phyloP scores from a whole-genome alignment of 805 yeast genomes.

The Starmera amethionina region DNA sequence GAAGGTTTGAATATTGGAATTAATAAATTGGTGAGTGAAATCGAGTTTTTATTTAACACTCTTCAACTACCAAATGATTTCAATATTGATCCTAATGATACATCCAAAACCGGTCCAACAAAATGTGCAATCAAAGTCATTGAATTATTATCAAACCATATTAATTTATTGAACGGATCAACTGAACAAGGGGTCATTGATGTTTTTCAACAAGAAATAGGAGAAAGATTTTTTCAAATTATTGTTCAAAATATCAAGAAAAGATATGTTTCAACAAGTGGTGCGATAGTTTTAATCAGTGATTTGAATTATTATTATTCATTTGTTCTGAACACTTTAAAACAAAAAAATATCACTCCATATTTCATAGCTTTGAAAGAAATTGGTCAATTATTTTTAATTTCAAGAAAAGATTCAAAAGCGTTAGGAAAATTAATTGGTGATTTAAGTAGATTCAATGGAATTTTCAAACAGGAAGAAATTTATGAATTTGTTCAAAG shows the following conservation, averaged over 20 bases:
- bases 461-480: constrained; percentile 86
- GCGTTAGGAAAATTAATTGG: constrained; percentile 77
- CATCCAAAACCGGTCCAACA: constrained; percentile 37
- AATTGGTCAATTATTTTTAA: constrained; percentile 75
- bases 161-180: constrained; percentile 63
- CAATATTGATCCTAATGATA: constrained; percentile 31
- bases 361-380: constrained; percentile 73
- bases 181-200: constrained; percentile 85
- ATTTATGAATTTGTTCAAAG: constrained; percentile 87
- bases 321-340: constrained; percentile 50
- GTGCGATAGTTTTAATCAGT: constrained; percentile 73
- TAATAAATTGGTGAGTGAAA: constrained; percentile 76
- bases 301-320: constrained; percentile 75
- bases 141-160: constrained; percentile 56
- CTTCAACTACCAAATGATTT: constrained; percentile 54
- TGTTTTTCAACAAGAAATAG: constrained; percentile 90
- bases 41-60: constrained; percentile 49
- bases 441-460: constrained; percentile 78
- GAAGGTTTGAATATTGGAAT: constrained; percentile 90
- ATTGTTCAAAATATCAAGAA: constrained; percentile 70
- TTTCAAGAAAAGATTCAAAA: constrained; percentile 65
- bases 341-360: constrained; percentile 60
- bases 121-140: constrained; percentile 58
- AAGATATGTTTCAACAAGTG: constrained; percentile 63
- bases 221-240: constrained; percentile 70